Conservation (phyloP, 768 basidiomycete species). For the Leucosporidium creatinivorum region DNA sequence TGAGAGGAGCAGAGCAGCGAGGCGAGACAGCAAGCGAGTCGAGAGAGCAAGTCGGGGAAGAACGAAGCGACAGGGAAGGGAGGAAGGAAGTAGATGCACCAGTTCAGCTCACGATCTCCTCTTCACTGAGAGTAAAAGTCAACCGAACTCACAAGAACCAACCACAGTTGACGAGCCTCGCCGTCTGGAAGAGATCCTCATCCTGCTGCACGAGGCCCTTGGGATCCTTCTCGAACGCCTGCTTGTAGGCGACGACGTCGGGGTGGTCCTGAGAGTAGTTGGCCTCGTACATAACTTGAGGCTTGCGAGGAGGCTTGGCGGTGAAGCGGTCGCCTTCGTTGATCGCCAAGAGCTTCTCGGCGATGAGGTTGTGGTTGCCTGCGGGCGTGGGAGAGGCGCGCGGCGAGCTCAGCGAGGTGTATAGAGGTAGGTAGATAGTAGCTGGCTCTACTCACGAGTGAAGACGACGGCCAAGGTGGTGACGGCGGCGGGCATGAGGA, state of each 20-base stretch:
- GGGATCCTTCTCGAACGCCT: too few species aligned
- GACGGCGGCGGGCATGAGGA: constrained; percentile 65
- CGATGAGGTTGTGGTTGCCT: constrained; percentile 54
- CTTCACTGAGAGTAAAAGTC: background rate
- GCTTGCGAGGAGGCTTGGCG: too few species aligned
- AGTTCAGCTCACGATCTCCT: background rate
- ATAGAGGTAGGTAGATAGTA: background rate
- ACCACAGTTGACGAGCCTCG: constrained; percentile 30
- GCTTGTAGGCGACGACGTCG: constrained; percentile 2
- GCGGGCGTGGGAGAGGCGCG: background rate
- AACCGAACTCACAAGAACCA: constrained; percentile 10
- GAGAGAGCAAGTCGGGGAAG: background rate
- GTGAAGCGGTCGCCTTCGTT: constrained; percentile 57
- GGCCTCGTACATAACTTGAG: too few species aligned
- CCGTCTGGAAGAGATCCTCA: constrained; percentile 28
- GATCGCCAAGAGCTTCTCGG: constrained; percentile 42
- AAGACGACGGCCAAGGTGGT: constrained; percentile 64
- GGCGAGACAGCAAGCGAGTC: background rate
- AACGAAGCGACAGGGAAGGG: background rate
- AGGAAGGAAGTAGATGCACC: background rate
- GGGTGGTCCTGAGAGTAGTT: constrained; percentile 3
- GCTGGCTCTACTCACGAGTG: constrained; percentile 45
- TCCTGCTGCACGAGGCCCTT: constrained; percentile 17
- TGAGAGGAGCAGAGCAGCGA: background rate
- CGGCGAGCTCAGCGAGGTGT: background rate